A percentile compares a stretch with the other conserved stretches of the same genome.
Conservation (phyloP, 805 yeast genomes). For the Sugiyamaella marilandica region DNA sequence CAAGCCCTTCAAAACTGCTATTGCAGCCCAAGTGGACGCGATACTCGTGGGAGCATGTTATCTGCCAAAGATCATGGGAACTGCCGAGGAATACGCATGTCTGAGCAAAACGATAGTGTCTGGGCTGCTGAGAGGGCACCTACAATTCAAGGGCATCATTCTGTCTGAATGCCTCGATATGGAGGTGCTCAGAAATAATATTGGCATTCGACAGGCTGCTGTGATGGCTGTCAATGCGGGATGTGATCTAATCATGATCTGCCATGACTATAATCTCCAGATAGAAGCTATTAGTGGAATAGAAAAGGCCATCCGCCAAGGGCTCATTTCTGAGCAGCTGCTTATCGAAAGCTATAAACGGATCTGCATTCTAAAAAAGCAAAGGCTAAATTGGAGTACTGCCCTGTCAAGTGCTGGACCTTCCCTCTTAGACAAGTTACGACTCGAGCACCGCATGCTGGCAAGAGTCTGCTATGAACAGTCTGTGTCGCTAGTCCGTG, state of each 20-base stretch:
- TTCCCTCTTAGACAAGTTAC: slow-evolving; percentile 25
- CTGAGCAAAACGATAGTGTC: slow-evolving; percentile 49
- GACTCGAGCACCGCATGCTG: slow-evolving; percentile 42
- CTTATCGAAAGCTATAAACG: slow-evolving; percentile 39
- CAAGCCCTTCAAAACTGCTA: slow-evolving; percentile 48
- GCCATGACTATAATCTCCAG: slow-evolving; percentile 50
- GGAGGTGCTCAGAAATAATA: slow-evolving; percentile 55
- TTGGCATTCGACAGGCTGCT: slow-evolving; percentile 61
- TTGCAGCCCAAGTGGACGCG: slow-evolving; percentile 46
- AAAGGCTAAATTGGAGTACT: slow-evolving; percentile 42
- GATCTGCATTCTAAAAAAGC: slow-evolving; percentile 40
- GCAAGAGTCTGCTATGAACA: slow-evolving; percentile 44
- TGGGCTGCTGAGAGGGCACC: slow-evolving; percentile 46
- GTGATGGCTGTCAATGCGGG: slow-evolving; percentile 58
- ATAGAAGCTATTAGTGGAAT: slow-evolving; percentile 49
- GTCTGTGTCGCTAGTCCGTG: slow-evolving; percentile 50
- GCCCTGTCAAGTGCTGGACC: slow-evolving; percentile 35
- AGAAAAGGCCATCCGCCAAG: slow-evolving; percentile 32
- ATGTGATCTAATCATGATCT: slow-evolving; percentile 58
- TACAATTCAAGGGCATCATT: slow-evolving; percentile 52
- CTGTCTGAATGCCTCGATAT: slow-evolving; percentile 57
- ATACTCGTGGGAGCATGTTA: slow-evolving; percentile 60
- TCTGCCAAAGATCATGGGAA: slow-evolving; percentile 50
- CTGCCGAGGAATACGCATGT: slow-evolving; percentile 59
- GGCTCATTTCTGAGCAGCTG: slow-evolving; percentile 35